phyloP scores from a whole-genome alignment of 148 eudicot species.

The Rhododendron mucronatum region DNA sequence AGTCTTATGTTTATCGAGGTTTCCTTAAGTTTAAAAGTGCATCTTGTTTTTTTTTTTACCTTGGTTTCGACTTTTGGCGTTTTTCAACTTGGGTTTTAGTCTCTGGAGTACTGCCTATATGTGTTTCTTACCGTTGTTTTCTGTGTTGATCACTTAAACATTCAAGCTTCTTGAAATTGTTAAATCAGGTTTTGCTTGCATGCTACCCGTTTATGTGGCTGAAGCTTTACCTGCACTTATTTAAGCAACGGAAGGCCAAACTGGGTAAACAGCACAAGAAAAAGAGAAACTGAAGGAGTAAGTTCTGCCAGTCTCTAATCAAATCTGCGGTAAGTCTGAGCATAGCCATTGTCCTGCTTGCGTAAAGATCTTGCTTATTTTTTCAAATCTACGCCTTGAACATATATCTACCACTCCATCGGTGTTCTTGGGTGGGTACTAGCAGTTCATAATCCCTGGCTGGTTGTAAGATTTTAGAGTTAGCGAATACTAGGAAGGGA shows the following conservation, averaged over 20 bases:
- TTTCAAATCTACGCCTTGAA: neutral
- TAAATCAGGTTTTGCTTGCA: conserved; percentile 56
- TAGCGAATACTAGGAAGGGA: neutral
- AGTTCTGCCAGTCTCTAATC: neutral
- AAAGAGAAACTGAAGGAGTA: conserved; percentile 42
- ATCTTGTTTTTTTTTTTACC: neutral
- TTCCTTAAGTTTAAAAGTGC: too few relatives aligned
- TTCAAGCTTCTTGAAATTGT: neutral
- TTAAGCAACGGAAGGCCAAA: conserved; percentile 72
- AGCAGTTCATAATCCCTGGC: neutral
- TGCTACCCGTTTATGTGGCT: conserved; percentile 72
- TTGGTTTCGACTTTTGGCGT: neutral
- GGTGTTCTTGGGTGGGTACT: neutral
- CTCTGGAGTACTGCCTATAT: neutral
- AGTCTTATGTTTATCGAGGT: neutral
- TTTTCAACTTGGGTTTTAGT: neutral
- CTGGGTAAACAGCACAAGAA: conserved; percentile 45
- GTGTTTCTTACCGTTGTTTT: neutral
- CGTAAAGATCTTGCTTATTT: neutral
- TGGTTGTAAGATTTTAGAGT: neutral
- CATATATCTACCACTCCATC: neutral
- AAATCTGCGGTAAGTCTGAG: neutral
- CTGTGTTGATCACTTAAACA: neutral
- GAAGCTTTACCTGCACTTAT: conserved; percentile 73
- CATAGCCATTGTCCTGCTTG: neutral